Conservation (phyloP, 1,284 basidiomycete genomes). For the Fistulinella staudtii region DNA sequence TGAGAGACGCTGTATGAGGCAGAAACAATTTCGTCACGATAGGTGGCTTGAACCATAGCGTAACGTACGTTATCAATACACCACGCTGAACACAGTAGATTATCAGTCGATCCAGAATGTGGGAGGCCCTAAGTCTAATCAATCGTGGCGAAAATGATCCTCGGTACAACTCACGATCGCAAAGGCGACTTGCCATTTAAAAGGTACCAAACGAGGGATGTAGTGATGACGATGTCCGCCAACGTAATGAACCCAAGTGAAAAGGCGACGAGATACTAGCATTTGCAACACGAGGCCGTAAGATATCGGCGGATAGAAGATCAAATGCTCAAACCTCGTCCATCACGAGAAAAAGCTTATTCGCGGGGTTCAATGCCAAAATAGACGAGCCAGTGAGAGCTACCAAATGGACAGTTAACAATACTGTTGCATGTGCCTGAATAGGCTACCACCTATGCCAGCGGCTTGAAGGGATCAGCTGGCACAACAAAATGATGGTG, state of each 20-base stretch:
- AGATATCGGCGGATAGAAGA: neutral
- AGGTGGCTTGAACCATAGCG: too few relatives aligned
- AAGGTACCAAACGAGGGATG: slow-evolving; percentile 12
- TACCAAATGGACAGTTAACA: slow-evolving; percentile 1
- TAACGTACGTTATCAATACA: slow-evolving; percentile 14
- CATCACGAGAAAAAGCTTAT: neutral
- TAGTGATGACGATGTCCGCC: slow-evolving; percentile 17
- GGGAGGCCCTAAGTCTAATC: slow-evolving; percentile 2
- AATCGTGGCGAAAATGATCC: neutral
- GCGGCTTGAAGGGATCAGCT: slow-evolving; percentile 1
- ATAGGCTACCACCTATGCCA: slow-evolving; percentile 10
- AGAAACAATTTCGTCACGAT: too few relatives aligned
- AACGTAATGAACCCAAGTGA: slow-evolving; percentile 16
- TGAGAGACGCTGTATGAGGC: too few relatives aligned
- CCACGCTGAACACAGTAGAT: slow-evolving; percentile 15
- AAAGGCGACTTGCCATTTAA: slow-evolving; percentile 1
- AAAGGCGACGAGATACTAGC: slow-evolving; percentile 10
- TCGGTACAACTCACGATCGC: slow-evolving; percentile 6
- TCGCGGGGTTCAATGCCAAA: neutral
- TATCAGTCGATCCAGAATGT: slow-evolving; percentile 10
- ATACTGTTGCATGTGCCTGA: too few relatives aligned
- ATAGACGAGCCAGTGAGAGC: slow-evolving; percentile 7
- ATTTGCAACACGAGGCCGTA: neutral
- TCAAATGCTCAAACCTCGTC: neutral
- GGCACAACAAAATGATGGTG: neutral